These are phyloP conservation scores for Pseudocercospora musae DNA, from an alignment of 2,329 filamentous ascomycete species.

Conservation along the genomic window DNA sequence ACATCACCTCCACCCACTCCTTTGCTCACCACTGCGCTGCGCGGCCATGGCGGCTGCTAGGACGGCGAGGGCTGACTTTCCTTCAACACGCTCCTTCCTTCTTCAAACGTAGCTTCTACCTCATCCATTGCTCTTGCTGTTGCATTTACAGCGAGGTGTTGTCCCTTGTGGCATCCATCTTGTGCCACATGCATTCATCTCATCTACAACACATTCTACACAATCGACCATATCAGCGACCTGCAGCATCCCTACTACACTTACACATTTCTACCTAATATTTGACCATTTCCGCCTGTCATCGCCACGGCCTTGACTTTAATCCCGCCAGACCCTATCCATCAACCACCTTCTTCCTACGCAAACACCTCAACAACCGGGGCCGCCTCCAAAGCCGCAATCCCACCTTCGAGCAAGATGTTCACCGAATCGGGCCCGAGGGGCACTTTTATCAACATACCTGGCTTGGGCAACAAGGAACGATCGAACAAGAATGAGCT, in stretches of 20 bases:
- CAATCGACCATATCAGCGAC: slow-evolving; percentile 18
- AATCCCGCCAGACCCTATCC: slow-evolving; percentile 1
- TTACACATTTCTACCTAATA: background rate
- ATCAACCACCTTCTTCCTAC: background rate
- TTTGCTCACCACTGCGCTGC: background rate
- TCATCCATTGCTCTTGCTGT: slow-evolving; percentile 9
- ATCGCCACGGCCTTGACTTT: slow-evolving; percentile 1
- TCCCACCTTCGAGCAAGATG: slow-evolving; percentile 32
- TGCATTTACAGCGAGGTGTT: slow-evolving; percentile 12
- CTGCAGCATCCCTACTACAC: slow-evolving; percentile 2
- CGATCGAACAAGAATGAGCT: slow-evolving; percentile 33
- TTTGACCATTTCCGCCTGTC: background rate
- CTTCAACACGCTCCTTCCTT: background rate
- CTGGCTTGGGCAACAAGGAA: slow-evolving; percentile 16
- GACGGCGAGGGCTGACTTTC: background rate
- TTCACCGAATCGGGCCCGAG: slow-evolving; percentile 36
- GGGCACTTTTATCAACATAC: slow-evolving; percentile 32
- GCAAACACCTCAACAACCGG: slow-evolving; percentile 1
- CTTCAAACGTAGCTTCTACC: background rate
- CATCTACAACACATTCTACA: background rate
- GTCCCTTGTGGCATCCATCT: slow-evolving; percentile 5
- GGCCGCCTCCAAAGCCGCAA: slow-evolving; percentile 1
- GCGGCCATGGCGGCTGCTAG: background rate
- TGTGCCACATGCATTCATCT: background rate
- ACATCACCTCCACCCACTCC: background rate